Base-by-base conservation (phyloP, 2,329 filamentous ascomycete genomes). In the Magnaporthales sp. region DNA sequence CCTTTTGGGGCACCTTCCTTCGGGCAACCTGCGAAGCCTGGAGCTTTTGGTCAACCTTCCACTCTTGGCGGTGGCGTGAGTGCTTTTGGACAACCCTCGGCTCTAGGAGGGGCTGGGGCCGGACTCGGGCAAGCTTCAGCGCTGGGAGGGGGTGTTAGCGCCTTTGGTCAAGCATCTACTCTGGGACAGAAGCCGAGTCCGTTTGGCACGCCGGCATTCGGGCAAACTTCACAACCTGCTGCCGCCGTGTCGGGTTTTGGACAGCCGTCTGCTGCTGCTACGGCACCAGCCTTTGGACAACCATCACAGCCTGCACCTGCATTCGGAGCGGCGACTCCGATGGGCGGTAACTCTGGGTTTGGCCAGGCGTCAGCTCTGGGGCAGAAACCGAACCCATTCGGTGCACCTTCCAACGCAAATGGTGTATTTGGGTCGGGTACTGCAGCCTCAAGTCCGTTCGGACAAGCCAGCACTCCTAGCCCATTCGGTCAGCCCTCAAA, bases 1-100 rank as follows among this genome's bases (percentile, higher is more conserved):
- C 72, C 77, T 0, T 86, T 87, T 68, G 80, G 82, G 2, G 78
- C 83, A 46, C 72, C 78, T 11, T 74, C 80, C 10, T 74, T 74
- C 60, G 70, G 79, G 1, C 77, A 83, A 67, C 71, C 79, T 11
- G 76, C 81, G 8, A 78, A 79, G 66, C 72, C 76, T 54, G 71
- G 73, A 27, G 67, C 8, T 9, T 80, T 81, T 66, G 78, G 78
- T 5, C 76, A 78, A 66, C 65, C 74, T 27, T 72, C 78, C 30
- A 56, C 63, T 27, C 46, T 64, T 38, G 62, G 8, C 66, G 69
- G 11, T 73, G 75, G 13, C 15, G 54, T 30, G 10, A 29, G 67
- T 13, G 68, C 69, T 5, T 73, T 74, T 24, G 71, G 72, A 10
- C 72, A 74, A 51, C 67, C 70, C 4, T 70, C 78, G 56, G 67